Conservation (phyloP, 208 protist species). For the Trypanosoma mega region DNA sequence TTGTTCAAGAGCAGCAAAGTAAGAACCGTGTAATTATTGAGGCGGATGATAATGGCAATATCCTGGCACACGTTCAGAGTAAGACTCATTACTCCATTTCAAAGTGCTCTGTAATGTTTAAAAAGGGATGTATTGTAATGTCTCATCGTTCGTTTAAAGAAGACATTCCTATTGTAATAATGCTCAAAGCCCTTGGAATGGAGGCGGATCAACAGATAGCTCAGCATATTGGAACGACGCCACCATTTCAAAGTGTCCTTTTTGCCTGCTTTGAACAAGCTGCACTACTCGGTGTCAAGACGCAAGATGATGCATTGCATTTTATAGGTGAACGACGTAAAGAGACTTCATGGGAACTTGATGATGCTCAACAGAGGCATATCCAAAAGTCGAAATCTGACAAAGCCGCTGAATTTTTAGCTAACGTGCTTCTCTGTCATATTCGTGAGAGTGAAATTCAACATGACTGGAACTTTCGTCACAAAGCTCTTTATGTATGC, state of each 20-base stretch:
- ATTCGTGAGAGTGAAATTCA: slow-evolving; percentile 90
- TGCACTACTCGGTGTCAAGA: slow-evolving; percentile 68
- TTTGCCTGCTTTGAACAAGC: slow-evolving; percentile 97
- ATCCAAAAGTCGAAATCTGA: slow-evolving; percentile 85
- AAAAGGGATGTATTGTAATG: slow-evolving; percentile 96
- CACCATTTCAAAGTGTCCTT: slow-evolving; percentile 87
- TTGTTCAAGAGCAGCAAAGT: slow-evolving; percentile 96
- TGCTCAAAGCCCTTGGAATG: slow-evolving; percentile 98
- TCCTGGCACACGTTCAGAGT: slow-evolving; percentile 82
- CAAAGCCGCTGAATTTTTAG: slow-evolving; percentile 95
- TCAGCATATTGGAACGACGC: slow-evolving; percentile 95
- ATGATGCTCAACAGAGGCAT: slow-evolving; percentile 66
- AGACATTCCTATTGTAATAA: slow-evolving; percentile 97
- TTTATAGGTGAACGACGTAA: slow-evolving; percentile 96
- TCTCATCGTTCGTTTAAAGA: slow-evolving; percentile 98
- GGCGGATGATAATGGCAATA: slow-evolving; percentile 81
- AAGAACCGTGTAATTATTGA: slow-evolving; percentile 99
- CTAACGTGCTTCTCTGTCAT: slow-evolving; percentile 93
- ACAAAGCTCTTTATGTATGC: slow-evolving; percentile 97
- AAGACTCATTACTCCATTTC: slow-evolving; percentile 95
- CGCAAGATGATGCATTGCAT: slow-evolving; percentile 94
- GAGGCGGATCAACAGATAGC: slow-evolving; percentile 99
- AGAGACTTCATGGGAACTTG: slow-evolving; percentile 67
- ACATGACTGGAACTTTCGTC: slow-evolving; percentile 95
- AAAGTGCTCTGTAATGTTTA: slow-evolving; percentile 92